phyloP scores from a whole-genome alignment of 768 basidiomycete species.

The Clitopilus hobsonii region DNA sequence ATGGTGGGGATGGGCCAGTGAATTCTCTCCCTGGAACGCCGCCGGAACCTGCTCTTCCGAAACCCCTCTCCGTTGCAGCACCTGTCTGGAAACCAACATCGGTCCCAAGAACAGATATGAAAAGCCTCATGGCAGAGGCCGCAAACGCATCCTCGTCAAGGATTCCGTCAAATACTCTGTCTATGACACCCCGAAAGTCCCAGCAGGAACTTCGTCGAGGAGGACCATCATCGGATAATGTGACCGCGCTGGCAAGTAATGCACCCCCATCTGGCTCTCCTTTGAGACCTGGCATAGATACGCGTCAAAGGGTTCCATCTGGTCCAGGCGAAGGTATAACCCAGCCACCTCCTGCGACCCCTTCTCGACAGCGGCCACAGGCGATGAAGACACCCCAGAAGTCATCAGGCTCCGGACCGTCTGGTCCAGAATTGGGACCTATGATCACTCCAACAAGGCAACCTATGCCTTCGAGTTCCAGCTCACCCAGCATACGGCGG shows the following conservation, averaged over 20 bases:
- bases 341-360: not conserved
- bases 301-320: not conserved
- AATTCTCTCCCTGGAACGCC: slow-evolving; percentile 15
- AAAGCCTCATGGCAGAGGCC: slow-evolving; percentile 78
- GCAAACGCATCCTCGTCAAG: slow-evolving; percentile 11
- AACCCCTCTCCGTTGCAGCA: slow-evolving; percentile 22
- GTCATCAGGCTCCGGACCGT: not conserved
- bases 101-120: slow-evolving; percentile 69
- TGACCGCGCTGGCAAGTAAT: not conserved
- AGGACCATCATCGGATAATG: not conserved
- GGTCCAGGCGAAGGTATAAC: not conserved
- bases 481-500: not conserved
- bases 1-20: slow-evolving; percentile 51
- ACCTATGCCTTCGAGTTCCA: slow-evolving; percentile 13
- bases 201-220: slow-evolving; percentile 2
- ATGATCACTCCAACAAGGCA: slow-evolving; percentile 59
- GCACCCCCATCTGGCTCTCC: not conserved
- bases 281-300: not conserved
- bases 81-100: slow-evolving; percentile 4
- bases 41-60: slow-evolving; percentile 10
- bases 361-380: not conserved
- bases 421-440: slow-evolving; percentile 46
- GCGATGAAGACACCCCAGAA: not conserved
- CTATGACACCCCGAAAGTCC: slow-evolving; percentile 2
- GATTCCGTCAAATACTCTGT: not conserved